Base-by-base conservation (phyloP, 768 basidiomycete genomes). In the Tricholoma hemisulphureum region DNA sequence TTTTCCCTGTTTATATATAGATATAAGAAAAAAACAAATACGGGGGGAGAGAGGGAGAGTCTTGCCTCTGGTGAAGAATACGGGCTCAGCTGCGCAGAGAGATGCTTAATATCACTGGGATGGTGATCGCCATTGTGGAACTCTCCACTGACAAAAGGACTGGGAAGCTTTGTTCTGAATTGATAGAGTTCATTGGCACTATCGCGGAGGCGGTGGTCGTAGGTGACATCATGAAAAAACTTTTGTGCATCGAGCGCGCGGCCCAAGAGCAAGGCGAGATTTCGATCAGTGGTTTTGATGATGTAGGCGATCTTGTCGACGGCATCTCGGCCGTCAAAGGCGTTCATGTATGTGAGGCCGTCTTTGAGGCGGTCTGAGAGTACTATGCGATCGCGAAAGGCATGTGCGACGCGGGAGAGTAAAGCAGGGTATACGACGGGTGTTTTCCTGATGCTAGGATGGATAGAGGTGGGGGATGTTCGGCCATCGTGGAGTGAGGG, bases 221-320 rank as follows among this genome's bases (percentile, higher is more conserved):
- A 99, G 8, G 97, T 98, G 63, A 99, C 97, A 67, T 98, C 97
- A 68, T 99, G 97, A 70, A 99, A 98, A 75, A 94, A 98, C 75
- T 98, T 98, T 72, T 98, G 97, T 8, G 95, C 90, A 67, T 98
- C 97, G 53, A 99, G 78, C 2, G 97, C 95, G 39, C 97, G 84
- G 5, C 97, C 97, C n/a, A 98, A 82, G 2, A 99, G 80, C 45
- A 98, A 76, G 10, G 97, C 97, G 24, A 99, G 82, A 72, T 97
- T 98, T 13, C 97, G 83, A 74, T 99, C 97, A 6, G 95, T 93
- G 3, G 97, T 98, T 75, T 95, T 95, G 82, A 98, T 97, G 69
- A 99, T 96, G 68, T 97, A 94, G 13, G 94, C 89, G 62, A 99
- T 93, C 75, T 94, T 93, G 73, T 95, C 93, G 35, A 99, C 96